Evolutionary conservation across 176 grass and related monocot species (phyloP), one percentile per base, ranked within the genome.

Genomic region (Aechmea fasciata): DNA sequence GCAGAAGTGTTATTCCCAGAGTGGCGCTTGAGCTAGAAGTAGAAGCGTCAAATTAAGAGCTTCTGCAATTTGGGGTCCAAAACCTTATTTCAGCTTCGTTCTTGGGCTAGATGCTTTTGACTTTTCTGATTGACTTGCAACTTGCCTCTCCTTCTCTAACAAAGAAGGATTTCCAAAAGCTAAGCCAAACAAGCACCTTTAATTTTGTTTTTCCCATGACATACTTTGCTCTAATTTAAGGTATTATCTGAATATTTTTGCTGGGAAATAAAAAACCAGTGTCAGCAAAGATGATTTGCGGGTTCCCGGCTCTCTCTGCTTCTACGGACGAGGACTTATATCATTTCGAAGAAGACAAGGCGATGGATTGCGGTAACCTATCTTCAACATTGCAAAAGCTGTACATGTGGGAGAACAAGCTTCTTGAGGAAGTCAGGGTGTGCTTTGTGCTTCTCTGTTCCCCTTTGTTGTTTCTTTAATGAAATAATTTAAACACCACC

Each of bases 381-480:
- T 99, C 95, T 11, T 99, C 95, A 2, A 99, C 95, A 11, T 84
- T 99, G 71, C 95, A 86, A 63, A 99, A 99, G 57, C 52, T 99
- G 55, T 94, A 90, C 83, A 90, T 94, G 78, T 99, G 95, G 95
- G 95, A 99, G 72, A 83, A 78, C 66, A 99, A 99, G 75, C 89
- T 99, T 66, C 90, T 94, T 64, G 87, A 99, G 77, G 95, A 99
- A 94, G 90, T 99, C 49, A 93, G 90, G 89, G 95, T 99, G 75
- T 80, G 77, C 0, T 69, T 73, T 75, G 22, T 50, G 33, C 10
- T 57, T 70, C 51, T 84, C 48, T 3, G 65, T 51, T 51, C 52
- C 67, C 52, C 15, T 55, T 55, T 55, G 33, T 41, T 41, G 33
- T 41, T 41, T 41, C 33, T 41, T 41, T 41, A 41, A 41, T 41